Base-by-base conservation (phyloP, 1,284 basidiomycete species). In the Boletus smithii region DNA sequence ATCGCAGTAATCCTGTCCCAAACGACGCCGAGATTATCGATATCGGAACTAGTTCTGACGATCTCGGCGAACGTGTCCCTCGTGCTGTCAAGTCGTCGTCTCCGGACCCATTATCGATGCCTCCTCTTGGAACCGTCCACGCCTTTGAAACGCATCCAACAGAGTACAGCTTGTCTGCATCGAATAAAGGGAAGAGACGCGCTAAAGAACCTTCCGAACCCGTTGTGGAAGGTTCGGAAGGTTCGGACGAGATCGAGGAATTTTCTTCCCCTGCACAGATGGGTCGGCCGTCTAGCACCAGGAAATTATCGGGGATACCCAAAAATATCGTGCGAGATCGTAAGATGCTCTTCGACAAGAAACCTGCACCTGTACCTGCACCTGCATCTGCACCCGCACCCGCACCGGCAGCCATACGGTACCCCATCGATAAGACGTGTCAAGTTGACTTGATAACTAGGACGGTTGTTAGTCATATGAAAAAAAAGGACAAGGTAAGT, bases 111-210 rank as follows among this genome's bases (percentile, higher is more conserved):
- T 1, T 52, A 44, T 30, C 3, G 0, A 3, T 52, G 5, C 14
- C 1, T 1, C n/a, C n/a, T n/a, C n/a, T n/a, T n/a, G n/a, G n/a
- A n/a, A 0, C 8, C 3, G 1, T 2, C 10, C 63, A 69, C 44
- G 10, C 39, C 18, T 69, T 65, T 33, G 46, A 58, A 5, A 65
- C 44, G n/a, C 41, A 13, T 39, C 67, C 63, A 14, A 31, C 29
- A 8, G 26, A 45, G 22, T 18, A 31, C 31, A 45, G 26, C 29
- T 29, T 16, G 40, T 7, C 38, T 26, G 30, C 39, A 2, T 35
- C 41, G 17, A 43, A 42, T 13, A 65, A 67, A 42, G 60, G 65
- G 10, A 69, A 68, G 49, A 41, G 36, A 24, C 62, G 49, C 10
- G 56, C 53, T 11, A 36, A 35, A 26, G 51, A 52, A 13, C 8